phyloP scores from a whole-genome alignment of 331 rosid species.

The Quercus lobata region DNA sequence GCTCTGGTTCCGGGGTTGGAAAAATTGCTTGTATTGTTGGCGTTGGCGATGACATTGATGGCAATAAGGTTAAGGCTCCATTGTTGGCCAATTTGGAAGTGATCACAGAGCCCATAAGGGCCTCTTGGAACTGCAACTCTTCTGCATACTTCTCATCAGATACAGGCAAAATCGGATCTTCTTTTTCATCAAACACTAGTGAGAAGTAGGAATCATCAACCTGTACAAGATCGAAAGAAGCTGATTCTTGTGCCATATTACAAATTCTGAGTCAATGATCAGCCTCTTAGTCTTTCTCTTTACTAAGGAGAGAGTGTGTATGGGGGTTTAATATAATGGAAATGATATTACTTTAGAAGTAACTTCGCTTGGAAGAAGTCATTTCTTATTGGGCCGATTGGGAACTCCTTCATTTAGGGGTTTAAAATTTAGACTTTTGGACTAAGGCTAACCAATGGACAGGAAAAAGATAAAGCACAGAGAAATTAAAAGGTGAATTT shows the following conservation, averaged over 20 bases:
- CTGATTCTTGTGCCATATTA: slow-evolving; percentile 17
- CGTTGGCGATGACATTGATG: background rate
- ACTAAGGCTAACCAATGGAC: no score
- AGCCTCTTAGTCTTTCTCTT: background rate
- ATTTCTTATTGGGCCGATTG: background rate
- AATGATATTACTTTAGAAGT: background rate
- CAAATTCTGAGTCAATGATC: background rate
- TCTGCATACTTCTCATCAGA: slow-evolving; percentile 33
- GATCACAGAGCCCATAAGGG: slow-evolving; percentile 24
- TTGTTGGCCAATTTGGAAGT: background rate
- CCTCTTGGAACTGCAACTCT: slow-evolving; percentile 32
- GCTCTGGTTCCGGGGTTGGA: background rate
- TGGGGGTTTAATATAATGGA: background rate
- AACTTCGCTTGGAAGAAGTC: background rate
- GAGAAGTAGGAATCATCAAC: slow-evolving; percentile 37
- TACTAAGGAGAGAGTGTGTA: background rate
- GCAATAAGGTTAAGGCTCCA: background rate
- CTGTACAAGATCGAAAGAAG: background rate
- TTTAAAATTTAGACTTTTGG: background rate
- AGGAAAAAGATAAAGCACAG: no score
- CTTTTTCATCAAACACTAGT: slow-evolving; percentile 21
- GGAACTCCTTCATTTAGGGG: background rate
- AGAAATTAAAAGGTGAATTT: no score
- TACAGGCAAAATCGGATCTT: background rate
- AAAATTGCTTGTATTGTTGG: background rate